phyloP scores from a whole-genome alignment of 164 flowering plant species.

The Kalanchoe fedtschenkoi region DNA sequence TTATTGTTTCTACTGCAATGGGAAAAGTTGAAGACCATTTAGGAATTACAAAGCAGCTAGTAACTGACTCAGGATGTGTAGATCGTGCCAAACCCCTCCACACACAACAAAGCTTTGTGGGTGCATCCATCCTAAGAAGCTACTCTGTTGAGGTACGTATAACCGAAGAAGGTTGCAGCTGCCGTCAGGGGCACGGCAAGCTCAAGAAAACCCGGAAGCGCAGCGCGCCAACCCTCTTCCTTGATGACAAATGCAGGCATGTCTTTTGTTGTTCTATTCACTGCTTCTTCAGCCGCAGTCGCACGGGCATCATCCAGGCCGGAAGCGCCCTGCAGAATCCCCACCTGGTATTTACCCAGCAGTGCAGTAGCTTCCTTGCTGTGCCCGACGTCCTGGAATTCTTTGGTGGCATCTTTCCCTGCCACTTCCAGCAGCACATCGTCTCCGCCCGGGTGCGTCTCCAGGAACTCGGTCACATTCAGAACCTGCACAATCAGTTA shows the following conservation, averaged over 20 bases:
- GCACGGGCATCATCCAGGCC: constrained; percentile 8
- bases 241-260: constrained; percentile 41
- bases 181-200: constrained; percentile 25
- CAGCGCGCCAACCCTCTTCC: constrained; percentile 13
- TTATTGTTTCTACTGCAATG: too few species aligned
- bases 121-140: neutral
- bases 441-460: constrained; percentile 44
- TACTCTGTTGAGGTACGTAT: constrained; percentile 14
- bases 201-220: constrained; percentile 18
- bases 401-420: constrained; percentile 43
- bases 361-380: constrained; percentile 32
- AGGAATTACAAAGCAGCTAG: too few species aligned
- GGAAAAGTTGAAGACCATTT: too few species aligned
- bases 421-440: constrained; percentile 36
- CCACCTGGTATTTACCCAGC: constrained; percentile 35
- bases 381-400: constrained; percentile 34
- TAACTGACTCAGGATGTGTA: too few species aligned
- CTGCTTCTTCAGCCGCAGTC: constrained; percentile 11
- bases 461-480: constrained; percentile 36
- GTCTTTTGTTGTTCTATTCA: constrained; percentile 15
- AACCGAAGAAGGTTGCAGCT: constrained; percentile 23
- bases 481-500: constrained; percentile 22
- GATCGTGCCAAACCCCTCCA: too few species aligned
- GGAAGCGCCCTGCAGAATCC: constrained; percentile 25
- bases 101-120: neutral